Conservation (phyloP, 2,329 filamentous ascomycete species). For the Penicillium frequentans region DNA sequence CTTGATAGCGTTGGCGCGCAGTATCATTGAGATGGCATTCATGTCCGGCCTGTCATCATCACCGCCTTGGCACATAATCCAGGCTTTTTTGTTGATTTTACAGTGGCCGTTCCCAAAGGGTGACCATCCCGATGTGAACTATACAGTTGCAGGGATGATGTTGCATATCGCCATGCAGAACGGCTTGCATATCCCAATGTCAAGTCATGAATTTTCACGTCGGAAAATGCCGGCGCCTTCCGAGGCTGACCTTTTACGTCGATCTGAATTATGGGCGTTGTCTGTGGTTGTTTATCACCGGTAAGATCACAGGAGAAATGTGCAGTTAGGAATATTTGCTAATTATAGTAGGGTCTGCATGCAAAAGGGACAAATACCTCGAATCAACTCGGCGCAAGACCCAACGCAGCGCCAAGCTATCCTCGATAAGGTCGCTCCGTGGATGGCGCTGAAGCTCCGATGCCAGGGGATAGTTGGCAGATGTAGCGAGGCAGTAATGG, state of each 20-base stretch:
- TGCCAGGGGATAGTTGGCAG: constrained; percentile 38
- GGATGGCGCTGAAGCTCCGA: constrained; percentile 38
- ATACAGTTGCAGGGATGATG: constrained; percentile 37
- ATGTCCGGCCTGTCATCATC: constrained; percentile 31
- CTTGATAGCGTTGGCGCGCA: constrained; percentile 33
- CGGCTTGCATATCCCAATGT: constrained; percentile 44
- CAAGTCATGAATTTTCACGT: constrained; percentile 43
- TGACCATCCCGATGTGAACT: constrained; percentile 35
- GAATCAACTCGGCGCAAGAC: constrained; percentile 38
- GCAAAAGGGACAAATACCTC: constrained; percentile 39
- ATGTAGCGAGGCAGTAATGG: constrained; percentile 36
- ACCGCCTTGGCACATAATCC: constrained; percentile 35
- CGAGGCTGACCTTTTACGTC: constrained; percentile 37
- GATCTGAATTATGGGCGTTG: constrained; percentile 43
- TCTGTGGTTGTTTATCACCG: constrained; percentile 42
- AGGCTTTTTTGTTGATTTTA: constrained; percentile 38
- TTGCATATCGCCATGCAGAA: constrained; percentile 47
- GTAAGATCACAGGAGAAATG: constrained; percentile 21
- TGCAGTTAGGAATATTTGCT: neutral
- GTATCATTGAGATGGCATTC: constrained; percentile 39
- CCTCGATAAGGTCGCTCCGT: constrained; percentile 34
- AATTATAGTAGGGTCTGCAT: constrained; percentile 32
- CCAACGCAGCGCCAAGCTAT: constrained; percentile 33
- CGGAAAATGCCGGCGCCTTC: constrained; percentile 30
- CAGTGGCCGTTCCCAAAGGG: constrained; percentile 44